These are phyloP conservation scores for Protomyces arabidopsidicola DNA, from an alignment of 1,139 yeast genomes.

Conservation along the genomic window DNA sequence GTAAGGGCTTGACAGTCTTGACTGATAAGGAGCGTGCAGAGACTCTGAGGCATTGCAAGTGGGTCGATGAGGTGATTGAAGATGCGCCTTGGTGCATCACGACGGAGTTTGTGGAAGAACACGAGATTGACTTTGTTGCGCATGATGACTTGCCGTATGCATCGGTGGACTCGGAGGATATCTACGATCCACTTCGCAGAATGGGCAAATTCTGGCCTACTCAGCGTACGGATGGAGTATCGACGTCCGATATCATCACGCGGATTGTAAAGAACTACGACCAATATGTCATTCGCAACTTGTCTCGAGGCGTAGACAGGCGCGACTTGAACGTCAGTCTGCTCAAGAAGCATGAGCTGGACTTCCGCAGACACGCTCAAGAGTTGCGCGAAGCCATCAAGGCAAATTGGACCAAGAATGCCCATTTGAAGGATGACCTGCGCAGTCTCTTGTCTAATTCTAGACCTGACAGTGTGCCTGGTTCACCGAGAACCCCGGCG, in stretches of 20 bases:
- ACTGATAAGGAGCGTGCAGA: conserved; percentile 85
- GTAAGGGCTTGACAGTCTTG: conserved; percentile 88
- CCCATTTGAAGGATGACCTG: conserved; percentile 27
- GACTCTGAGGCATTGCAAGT: conserved; percentile 78
- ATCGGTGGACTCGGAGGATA: conserved; percentile 70
- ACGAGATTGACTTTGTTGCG: conserved; percentile 89
- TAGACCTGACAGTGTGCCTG: conserved; percentile 9
- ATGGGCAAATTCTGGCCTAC: conserved; percentile 88
- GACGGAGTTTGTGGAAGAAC: conserved; percentile 68
- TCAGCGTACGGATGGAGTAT: conserved; percentile 92
- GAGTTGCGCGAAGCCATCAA: conserved; percentile 61
- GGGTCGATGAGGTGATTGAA: conserved; percentile 96
- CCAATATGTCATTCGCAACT: conserved; percentile 91
- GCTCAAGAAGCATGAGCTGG: conserved; percentile 94
- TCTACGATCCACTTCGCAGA: conserved; percentile 85
- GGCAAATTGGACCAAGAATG: conserved; percentile 27
- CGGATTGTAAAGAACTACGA: conserved; percentile 93
- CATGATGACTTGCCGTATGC: conserved; percentile 97
- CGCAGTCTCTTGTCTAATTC: conserved; percentile 17
- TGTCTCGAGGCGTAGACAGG: conserved; percentile 95
- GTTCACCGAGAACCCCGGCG: conserved; percentile 21
- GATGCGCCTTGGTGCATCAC: conserved; percentile 96
- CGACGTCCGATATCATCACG: conserved; percentile 93
- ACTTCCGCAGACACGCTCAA: conserved; percentile 78
- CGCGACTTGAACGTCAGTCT: conserved; percentile 94